Evolutionary conservation across 345 rosid species (phyloP), one percentile per base, ranked within the genome.

Genomic region (Corchorus capsularis): DNA sequence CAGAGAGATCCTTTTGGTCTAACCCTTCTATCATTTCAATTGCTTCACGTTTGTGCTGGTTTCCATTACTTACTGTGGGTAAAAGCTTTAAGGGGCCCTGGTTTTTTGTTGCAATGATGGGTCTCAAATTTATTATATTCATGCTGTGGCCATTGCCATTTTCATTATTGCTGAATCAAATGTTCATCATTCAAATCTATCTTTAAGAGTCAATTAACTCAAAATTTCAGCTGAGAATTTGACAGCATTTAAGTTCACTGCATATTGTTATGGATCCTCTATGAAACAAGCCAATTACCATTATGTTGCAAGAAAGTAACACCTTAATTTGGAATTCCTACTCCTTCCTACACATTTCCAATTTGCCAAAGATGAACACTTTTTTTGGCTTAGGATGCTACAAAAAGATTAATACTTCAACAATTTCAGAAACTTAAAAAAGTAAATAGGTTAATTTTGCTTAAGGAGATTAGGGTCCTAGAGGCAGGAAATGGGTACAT

Each of bases 51-150:
- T 39, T 63, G 14, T 39, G 8, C 43, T 17, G 64, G 14, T 72
- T 61, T 43, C 41, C 74, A 16, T 39, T 20, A 20, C n/a, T 79
- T 37, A 52, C 79, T 47, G 5, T 32, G n/a, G 63, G 78, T 47
- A 19, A 71, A 71, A 69, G 19, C 8, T 12, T 2, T 27, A 0
- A 8, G 53, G 17, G 66, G 16, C 9, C 11, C 37, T 8, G 2
- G 47, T 15, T 63, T 16, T 35, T 27, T 27, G 27, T 27, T 37
- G 45, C 47, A 39, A 8, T 17, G 3, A 15, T 16, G 47, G 68
- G 14, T 63, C 47, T 7, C 37, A 37, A 63, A 63, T 63, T 63
- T 34, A 7, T 13, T 12, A 63, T 37, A 35, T 63, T 63, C 67
- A 37, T 9, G 2, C 22, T 8, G 22, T n/a, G 15, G 10, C 66